Evolutionary conservation across 1,284 basidiomycete species (phyloP), one percentile per base, ranked within the genome.

Genomic region (Agroathelia rolfsii): DNA sequence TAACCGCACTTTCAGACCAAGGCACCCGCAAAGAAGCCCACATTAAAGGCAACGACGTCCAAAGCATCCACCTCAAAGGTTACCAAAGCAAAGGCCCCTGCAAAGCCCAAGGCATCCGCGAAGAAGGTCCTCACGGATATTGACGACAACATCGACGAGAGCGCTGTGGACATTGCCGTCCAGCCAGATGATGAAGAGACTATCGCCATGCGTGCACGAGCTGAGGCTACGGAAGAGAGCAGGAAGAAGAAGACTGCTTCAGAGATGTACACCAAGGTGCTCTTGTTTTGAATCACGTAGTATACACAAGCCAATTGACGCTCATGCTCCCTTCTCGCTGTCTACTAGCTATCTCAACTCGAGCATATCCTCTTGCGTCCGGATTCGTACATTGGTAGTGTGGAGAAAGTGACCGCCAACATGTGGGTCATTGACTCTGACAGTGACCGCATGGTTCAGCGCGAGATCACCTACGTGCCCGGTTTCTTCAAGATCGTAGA

Each of bases 401-500:
- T 95, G 6, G 90, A 95, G 57, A 77, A 76, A 0, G 69, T 88
- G 39, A 83, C 76, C 0, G 82, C 90, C 51, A 49, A 62, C 18
- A 90, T 95, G 79, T 97, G 92, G 92, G 87, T 86, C 3, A 90
- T 78, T 52, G 87, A 95, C 51, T 64, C 70, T 1, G 77, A 78
- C 28, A 72, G 61, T 27, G 89, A 88, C 49, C 75, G 77, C 24
- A 87, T 95, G 77, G 75, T 77, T 2, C 58, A 77, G 49, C 67
- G 79, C 48, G 80, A 92, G 30, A 86, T 92, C 45, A 87, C 77
- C 43, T 98, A 84, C 52, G 93, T 97, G 2, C 95, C 95, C 0
- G 95, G 94, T 42, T 95, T 99, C 59, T 95, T 95, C 75, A 98
- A 99, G 69, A 98, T 98, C 52, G 84, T 98, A 28, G 95, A 99